Percentiles rank a stretch among this genome's conserved stretches.
phyloP scores from a whole-genome alignment of 2,329 filamentous ascomycete species.

The Ophioceras dolichostomum region DNA sequence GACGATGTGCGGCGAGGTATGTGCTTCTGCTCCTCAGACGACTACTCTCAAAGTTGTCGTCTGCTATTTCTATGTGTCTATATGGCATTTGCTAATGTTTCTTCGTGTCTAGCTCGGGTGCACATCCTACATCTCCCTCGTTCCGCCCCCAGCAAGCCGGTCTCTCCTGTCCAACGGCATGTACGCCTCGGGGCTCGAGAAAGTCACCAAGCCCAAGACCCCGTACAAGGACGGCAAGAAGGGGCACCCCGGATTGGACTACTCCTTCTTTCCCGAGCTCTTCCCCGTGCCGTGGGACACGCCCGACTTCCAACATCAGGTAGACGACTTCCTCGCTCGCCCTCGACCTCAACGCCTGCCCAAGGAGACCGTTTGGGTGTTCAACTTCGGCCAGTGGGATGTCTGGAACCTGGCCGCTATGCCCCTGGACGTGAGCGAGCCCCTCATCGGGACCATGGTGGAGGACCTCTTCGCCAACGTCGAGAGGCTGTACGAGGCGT shows the following conservation, averaged over 20 bases:
- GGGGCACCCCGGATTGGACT: constrained; percentile 26
- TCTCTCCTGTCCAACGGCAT: constrained; percentile 41
- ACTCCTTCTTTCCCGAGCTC: constrained; percentile 26
- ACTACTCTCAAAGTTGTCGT: too few relatives aligned
- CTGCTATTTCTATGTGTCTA: too few relatives aligned
- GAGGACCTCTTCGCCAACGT: constrained; percentile 29
- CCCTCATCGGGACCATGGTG: constrained; percentile 22
- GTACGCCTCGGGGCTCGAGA: constrained; percentile 34
- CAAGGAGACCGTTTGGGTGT: constrained; percentile 38
- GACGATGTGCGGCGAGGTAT: constrained; percentile 33
- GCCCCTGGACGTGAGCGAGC: constrained; percentile 24
- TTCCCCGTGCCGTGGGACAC: constrained; percentile 26
- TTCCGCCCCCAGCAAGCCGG: constrained; percentile 18
- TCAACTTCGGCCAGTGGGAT: constrained; percentile 42
- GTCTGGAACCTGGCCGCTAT: constrained; percentile 37
- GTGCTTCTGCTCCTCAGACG: too few relatives aligned
- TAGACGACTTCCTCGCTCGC: constrained; percentile 30
- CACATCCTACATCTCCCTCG: constrained; percentile 29
- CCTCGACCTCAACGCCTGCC: constrained; percentile 19
- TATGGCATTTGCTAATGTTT: too few relatives aligned
- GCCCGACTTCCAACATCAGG: constrained; percentile 30
- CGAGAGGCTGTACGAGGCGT: constrained; percentile 31
- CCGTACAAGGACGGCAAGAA: too few relatives aligned
- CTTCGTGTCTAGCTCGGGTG: constrained; percentile 39
- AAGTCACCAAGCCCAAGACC: constrained; percentile 17